These are phyloP conservation scores for Anacardium occidentale DNA, from an alignment of 345 rosid genomes.

Conservation along the genomic window DNA sequence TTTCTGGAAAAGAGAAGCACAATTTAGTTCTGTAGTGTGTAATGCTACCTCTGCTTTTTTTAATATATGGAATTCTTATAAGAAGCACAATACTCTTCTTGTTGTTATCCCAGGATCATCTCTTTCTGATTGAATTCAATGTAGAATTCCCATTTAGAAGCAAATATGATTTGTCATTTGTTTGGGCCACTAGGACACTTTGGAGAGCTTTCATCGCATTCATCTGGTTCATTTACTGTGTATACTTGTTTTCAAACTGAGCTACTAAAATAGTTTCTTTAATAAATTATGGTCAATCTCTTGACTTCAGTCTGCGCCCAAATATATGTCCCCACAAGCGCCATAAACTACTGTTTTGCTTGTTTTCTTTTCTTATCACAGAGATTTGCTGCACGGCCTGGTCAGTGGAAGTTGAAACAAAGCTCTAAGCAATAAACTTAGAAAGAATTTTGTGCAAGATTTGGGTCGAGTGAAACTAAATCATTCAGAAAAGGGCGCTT, in stretches of 20 bases:
- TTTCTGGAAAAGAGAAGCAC: conserved; percentile 71
- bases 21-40: conserved; percentile 42
- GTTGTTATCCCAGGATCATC: neutral
- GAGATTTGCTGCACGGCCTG: conserved; percentile 63
- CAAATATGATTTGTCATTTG: neutral
- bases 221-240: conserved; percentile 83
- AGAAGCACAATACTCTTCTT: too few species aligned
- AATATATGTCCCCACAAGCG: neutral
- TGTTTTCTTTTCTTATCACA: conserved; percentile 16
- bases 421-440: conserved; percentile 73
- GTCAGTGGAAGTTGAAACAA: conserved; percentile 80
- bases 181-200: conserved; percentile 73
- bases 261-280: neutral
- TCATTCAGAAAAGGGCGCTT: conserved; percentile 40
- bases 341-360: neutral
- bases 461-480: conserved; percentile 59
- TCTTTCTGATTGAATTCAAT: neutral
- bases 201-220: conserved; percentile 67
- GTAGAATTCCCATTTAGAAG: neutral
- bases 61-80: neutral
- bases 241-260: conserved; percentile 60
- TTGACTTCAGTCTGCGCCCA: neutral
- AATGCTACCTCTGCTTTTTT: conserved; percentile 8
- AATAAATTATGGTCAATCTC: neutral
- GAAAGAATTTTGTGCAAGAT: conserved; percentile 57